Conservation (phyloP, 768 basidiomycete genomes). For the Asterophora lycoperdoides region DNA sequence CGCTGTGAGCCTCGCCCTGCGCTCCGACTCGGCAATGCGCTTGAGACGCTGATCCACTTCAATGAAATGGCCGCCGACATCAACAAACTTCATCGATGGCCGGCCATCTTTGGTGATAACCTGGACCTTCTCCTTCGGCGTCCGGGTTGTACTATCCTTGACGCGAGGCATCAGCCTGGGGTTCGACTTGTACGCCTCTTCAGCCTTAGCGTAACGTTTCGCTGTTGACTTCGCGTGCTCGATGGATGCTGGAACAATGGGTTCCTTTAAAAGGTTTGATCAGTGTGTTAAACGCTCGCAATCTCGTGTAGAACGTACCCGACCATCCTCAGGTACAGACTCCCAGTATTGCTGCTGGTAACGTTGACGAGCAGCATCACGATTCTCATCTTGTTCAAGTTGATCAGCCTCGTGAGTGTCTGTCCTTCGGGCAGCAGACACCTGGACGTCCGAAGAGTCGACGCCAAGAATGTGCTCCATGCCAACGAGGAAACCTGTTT, state of each 20-base stretch:
- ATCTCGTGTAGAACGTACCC: constrained; percentile 37
- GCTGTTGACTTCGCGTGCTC: constrained; percentile 42
- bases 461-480: constrained; percentile 81
- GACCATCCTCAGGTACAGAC: constrained; percentile 60
- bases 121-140: constrained; percentile 32
- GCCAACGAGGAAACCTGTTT: constrained; percentile 73
- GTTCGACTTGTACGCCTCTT: constrained; percentile 35
- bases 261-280: constrained; percentile 41
- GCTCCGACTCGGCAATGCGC: constrained; percentile 46
- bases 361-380: constrained; percentile 53
- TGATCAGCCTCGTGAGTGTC: constrained; percentile 60
- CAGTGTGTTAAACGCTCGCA: neutral
- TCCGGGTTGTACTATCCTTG: constrained; percentile 35
- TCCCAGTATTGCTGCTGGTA: constrained; percentile 81
- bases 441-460: constrained; percentile 11
- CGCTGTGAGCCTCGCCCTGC: constrained; percentile 34
- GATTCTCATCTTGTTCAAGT: constrained; percentile 52
- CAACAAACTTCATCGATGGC: constrained; percentile 61
- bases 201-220: constrained; percentile 28
- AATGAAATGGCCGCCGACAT: constrained; percentile 70
- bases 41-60: constrained; percentile 49
- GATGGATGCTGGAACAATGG: constrained; percentile 54
- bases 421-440: constrained; percentile 25
- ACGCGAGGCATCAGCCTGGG: constrained; percentile 36
- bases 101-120: constrained; percentile 41